Conservation (phyloP, 208 protist genomes). For the Leishmania arabica region DNA sequence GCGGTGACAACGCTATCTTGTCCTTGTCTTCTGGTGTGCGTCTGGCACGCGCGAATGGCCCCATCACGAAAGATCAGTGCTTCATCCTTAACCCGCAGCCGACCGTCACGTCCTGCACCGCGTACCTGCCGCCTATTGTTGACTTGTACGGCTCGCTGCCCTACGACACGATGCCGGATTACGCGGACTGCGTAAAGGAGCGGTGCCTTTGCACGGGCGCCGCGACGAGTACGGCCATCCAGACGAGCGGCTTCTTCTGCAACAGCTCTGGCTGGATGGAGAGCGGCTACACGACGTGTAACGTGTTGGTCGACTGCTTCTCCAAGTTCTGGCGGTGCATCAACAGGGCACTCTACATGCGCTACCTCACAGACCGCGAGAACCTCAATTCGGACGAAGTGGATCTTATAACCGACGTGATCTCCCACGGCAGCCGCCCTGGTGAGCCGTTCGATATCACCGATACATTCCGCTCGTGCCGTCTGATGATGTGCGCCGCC, state of each 20-base stretch:
- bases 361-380: conserved; percentile 10
- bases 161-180: conserved; percentile 34
- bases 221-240: conserved; percentile 18
- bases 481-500: conserved; percentile 41
- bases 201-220: conserved; percentile 52
- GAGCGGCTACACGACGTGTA: conserved; percentile 52
- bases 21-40: conserved; percentile 2
- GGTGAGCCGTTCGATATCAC: conserved; percentile 47
- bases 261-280: conserved; percentile 35
- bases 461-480: conserved; percentile 44
- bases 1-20: background rate
- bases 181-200: conserved; percentile 44
- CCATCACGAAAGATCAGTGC: conserved; percentile 45
- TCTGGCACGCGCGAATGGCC: conserved; percentile 22
- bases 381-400: conserved; percentile 20
- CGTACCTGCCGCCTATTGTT: conserved; percentile 26
- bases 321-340: conserved; percentile 50
- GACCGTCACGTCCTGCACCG: conserved; percentile 32
- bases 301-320: conserved; percentile 53
- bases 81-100: conserved; percentile 47
- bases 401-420: conserved; percentile 29
- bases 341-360: conserved; percentile 21
- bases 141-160: conserved; percentile 41
- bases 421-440: conserved; percentile 37
- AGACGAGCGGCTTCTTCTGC: conserved; percentile 46